Base-by-base conservation (phyloP, 345 rosid species). In the Rhodamnia argentea region DNA sequence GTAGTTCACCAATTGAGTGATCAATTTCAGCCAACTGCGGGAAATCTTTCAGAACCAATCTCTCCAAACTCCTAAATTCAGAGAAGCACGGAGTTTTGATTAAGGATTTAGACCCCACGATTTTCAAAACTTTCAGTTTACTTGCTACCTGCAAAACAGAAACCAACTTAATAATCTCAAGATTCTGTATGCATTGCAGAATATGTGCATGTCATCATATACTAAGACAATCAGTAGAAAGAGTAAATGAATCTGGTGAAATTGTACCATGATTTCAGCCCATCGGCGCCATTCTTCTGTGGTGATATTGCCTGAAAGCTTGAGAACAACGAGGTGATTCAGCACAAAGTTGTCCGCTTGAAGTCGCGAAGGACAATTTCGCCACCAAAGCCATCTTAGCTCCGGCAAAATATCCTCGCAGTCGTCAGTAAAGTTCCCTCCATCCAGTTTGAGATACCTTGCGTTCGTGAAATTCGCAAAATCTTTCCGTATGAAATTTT, bases 81-180 rank as follows among this genome's bases (percentile, higher is more conserved):
- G 29, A 26, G 64, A 58, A 58, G 29, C 29, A 0, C 26, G 64
- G 64, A 4, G 64, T 58, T 26, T 26, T 58, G 1, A 10, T 26
- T 1, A 58, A 26, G 29, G 64, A 58, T 5, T 0, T 26, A 58
- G 64, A 58, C 12, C 64, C 29, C 0, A 15, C 29, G 27, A 58
- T 11, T 1, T 24, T 26, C 64, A 58, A 5, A 12, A 58, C 64
- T 26, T 58, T 58, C 0, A 26, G 15, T 26, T 26, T 5, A 58
- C 3, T 26, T 1, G 64, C 64, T 2, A 2, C 64, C 64, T 58
- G 29, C 29, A 58, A 26, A 58, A 60, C 37, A 60, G 0, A 3
- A 13, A n/a, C 1, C 9, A 13, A 2, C 18, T n/a, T 13, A n/a
- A 60, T 13, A n/a, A 16, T 27, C 0, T n/a, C 2, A 13, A 0